Base-by-base conservation (phyloP, 1,284 basidiomycete species). In the Papiliotrema nemorosa region DNA sequence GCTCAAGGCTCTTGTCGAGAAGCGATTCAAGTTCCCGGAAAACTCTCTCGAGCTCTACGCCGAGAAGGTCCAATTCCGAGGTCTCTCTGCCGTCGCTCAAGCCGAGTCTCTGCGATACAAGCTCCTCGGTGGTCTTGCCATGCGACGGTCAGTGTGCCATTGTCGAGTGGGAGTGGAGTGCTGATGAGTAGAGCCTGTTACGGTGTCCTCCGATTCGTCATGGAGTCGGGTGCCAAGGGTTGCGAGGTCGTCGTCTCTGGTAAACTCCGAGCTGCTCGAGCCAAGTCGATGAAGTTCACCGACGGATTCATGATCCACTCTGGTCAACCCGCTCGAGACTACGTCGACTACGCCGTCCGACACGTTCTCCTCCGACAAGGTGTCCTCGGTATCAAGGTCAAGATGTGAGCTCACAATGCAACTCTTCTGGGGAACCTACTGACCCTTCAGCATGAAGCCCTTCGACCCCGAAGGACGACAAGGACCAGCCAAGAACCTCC, bases 281-380 rank as follows among this genome's bases (percentile, higher is more conserved):
- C 96, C 74, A 99, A 99, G 81, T 90, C 90, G 44, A 98, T 98
- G 96, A 99, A 99, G 80, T 98, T 99, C 82, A 97, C 93, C 74
- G 96, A 98, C 72, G 96, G 96, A 48, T 97, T 97, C 86, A 97
- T 98, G 91, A 94, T 98, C 77, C 96, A 98, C 86, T 97, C 96
- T 63, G 96, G 96, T 84, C 94, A 99, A 80, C 96, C 96, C 67
- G 87, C 85, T 52, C 81, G 86, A 58, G 96, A 98, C 77, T 98
- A 94, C 69, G 92, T 99, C 57, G 94, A 98, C 81, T 85, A 91
- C 71, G 96, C 96, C 58, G 93, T 97, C 70, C 86, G 96, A 66
- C 96, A 99, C 82, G 96, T 98, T 67, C 84, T 98, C 69, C 86
- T 99, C 69, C 88, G 91, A 73, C 96, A 99, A 78, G 96, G 96